Conservation (phyloP, 805 yeast genomes). For the Lipomyces yamanashiensis region DNA sequence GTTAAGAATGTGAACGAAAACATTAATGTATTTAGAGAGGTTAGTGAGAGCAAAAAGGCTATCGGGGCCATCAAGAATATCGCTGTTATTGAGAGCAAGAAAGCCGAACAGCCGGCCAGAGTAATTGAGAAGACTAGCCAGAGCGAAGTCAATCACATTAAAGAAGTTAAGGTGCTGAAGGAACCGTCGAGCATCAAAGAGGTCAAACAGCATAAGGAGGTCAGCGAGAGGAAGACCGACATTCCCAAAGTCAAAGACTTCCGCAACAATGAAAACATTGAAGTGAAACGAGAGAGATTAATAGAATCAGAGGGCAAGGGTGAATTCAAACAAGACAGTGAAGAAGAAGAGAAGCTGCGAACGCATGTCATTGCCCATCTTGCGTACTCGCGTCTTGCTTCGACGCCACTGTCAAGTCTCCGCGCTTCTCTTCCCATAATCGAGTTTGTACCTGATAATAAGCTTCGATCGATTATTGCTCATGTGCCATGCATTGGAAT, state of each 20-base stretch:
- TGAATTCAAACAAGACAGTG: background rate
- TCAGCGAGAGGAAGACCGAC: too few species aligned
- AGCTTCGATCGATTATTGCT: conserved; percentile 53
- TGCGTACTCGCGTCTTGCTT: conserved; percentile 86
- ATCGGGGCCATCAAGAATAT: background rate
- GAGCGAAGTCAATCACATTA: too few species aligned
- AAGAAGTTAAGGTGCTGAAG: too few species aligned
- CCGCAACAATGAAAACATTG: background rate
- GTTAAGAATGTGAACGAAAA: background rate
- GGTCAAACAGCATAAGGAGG: too few species aligned
- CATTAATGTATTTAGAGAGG: background rate
- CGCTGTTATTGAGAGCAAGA: background rate
- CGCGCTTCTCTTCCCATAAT: conserved; percentile 55
- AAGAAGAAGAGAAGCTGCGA: conserved; percentile 55
- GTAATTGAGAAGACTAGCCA: background rate
- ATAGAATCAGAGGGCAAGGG: background rate
- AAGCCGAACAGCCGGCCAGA: background rate
- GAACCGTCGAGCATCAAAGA: background rate
- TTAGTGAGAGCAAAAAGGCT: background rate
- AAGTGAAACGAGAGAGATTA: background rate
- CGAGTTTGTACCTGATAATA: conserved; percentile 44
- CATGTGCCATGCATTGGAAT: conserved; percentile 74
- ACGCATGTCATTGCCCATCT: conserved; percentile 78
- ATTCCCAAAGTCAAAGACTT: background rate
- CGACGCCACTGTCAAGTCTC: conserved; percentile 80